phyloP scores from a whole-genome alignment of 148 eudicot genomes.

The Nepenthes mirabilis region DNA sequence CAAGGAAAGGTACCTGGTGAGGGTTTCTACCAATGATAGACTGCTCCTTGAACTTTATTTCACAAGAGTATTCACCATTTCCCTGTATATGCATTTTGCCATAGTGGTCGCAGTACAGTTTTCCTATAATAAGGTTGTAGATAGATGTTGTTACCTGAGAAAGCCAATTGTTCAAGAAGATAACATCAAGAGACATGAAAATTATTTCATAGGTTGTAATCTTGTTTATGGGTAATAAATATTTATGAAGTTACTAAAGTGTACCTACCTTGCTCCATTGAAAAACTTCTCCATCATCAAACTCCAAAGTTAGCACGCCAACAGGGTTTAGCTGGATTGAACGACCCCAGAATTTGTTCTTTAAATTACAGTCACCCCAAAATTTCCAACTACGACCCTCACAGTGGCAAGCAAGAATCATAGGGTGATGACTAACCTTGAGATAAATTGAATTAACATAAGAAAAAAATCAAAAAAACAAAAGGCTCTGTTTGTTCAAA shows the following conservation, averaged over 20 bases:
- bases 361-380: conserved; percentile 58
- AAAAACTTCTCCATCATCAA: conserved; percentile 64
- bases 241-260: neutral
- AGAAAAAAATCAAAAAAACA: neutral
- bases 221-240: neutral
- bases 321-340: conserved; percentile 76
- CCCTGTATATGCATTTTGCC: conserved; percentile 84
- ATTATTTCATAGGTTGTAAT: neutral
- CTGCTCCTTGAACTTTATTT: conserved; percentile 87
- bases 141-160: conserved; percentile 84
- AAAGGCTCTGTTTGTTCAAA: neutral
- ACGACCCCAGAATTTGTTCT: conserved; percentile 60
- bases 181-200: neutral
- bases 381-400: conserved; percentile 37
- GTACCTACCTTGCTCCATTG: conserved; percentile 60
- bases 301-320: conserved; percentile 48
- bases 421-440: conserved; percentile 72
- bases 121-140: conserved; percentile 82
- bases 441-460: neutral
- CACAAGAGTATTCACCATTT: conserved; percentile 69
- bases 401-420: conserved; percentile 11
- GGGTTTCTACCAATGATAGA: conserved; percentile 82
- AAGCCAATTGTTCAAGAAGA: neutral
- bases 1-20: conserved; percentile 46
- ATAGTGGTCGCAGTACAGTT: conserved; percentile 80